phyloP scores from a whole-genome alignment of 2,329 filamentous ascomycete species.

The Alternaria sp. region DNA sequence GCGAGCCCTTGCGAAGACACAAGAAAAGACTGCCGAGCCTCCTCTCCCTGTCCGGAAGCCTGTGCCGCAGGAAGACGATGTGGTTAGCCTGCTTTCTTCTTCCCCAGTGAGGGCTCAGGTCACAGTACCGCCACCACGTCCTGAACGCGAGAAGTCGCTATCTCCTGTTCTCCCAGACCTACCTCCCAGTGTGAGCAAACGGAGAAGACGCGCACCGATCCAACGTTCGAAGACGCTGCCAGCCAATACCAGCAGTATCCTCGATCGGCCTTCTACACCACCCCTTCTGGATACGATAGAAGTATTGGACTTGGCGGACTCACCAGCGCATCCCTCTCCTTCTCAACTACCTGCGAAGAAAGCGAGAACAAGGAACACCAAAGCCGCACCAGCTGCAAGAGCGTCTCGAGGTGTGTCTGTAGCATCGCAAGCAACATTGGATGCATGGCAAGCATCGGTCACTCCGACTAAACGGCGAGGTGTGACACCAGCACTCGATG shows the following conservation, averaged over 20 bases:
- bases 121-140: conserved; percentile 2
- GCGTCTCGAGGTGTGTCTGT: conserved; percentile 23
- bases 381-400: conserved; percentile 12
- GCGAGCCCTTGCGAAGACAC: conserved; percentile 32
- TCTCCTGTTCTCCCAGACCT: conserved; percentile 34
- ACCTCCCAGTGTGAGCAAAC: conserved; percentile 43
- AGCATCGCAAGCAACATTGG: conserved; percentile 42
- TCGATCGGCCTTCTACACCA: conserved; percentile 31
- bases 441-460: conserved; percentile 39
- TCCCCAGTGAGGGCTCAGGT: conserved; percentile 29
- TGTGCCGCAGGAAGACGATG: conserved; percentile 5
- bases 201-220: conserved; percentile 42
- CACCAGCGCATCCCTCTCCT: conserved; percentile 33
- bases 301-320: conserved; percentile 39
- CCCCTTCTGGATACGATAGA: conserved; percentile 33
- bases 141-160: conserved; percentile 24
- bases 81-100: conserved; percentile 44
- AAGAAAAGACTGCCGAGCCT: conserved; percentile 13
- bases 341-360: conserved; percentile 39
- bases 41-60: conserved; percentile 6
- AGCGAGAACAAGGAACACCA: conserved; percentile 22
- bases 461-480: conserved; percentile 35
- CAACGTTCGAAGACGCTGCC: conserved; percentile 48
- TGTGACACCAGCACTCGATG: conserved; percentile 7
- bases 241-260: conserved; percentile 13